These are phyloP conservation scores for Cytospora piceicola DNA, from an alignment of 2,329 filamentous ascomycete genomes.

Conservation along the genomic window DNA sequence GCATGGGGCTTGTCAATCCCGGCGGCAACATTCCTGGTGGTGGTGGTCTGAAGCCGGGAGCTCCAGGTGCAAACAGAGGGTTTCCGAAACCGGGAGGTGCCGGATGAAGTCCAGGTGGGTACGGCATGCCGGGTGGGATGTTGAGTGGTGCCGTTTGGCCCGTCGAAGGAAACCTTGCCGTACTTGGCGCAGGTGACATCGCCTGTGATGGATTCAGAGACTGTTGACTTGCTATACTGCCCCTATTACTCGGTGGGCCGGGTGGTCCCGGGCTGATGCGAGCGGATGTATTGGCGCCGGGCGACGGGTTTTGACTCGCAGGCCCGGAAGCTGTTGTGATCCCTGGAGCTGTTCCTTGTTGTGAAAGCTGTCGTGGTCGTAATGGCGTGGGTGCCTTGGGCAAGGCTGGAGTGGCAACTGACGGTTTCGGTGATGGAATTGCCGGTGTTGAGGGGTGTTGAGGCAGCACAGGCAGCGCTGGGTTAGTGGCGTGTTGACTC, in stretches of 20 bases:
- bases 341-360: slow-evolving; percentile 76
- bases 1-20: slow-evolving; percentile 51
- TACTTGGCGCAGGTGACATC: slow-evolving; percentile 65
- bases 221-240: slow-evolving; percentile 44
- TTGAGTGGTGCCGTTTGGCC: slow-evolving; percentile 54
- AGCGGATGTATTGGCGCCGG: slow-evolving; percentile 64
- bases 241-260: slow-evolving; percentile 65
- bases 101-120: slow-evolving; percentile 49
- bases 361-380: slow-evolving; percentile 75
- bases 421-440: slow-evolving; percentile 77
- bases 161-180: slow-evolving; percentile 42
- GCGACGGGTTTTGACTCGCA: slow-evolving; percentile 61
- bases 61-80: slow-evolving; percentile 48
- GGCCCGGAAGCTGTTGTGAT: slow-evolving; percentile 64
- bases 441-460: slow-evolving; percentile 60
- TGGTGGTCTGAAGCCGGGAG: slow-evolving; percentile 48
- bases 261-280: slow-evolving; percentile 69
- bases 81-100: slow-evolving; percentile 58
- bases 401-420: slow-evolving; percentile 77
- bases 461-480: slow-evolving; percentile 58
- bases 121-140: slow-evolving; percentile 58
- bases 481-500: slow-evolving; percentile 43
- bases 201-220: slow-evolving; percentile 49
- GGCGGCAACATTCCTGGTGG: slow-evolving; percentile 55
- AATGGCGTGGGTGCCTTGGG: slow-evolving; percentile 83